These are phyloP conservation scores for Rubia balearica DNA, from an alignment of 305 asterid genomes.

Conservation along the genomic window DNA sequence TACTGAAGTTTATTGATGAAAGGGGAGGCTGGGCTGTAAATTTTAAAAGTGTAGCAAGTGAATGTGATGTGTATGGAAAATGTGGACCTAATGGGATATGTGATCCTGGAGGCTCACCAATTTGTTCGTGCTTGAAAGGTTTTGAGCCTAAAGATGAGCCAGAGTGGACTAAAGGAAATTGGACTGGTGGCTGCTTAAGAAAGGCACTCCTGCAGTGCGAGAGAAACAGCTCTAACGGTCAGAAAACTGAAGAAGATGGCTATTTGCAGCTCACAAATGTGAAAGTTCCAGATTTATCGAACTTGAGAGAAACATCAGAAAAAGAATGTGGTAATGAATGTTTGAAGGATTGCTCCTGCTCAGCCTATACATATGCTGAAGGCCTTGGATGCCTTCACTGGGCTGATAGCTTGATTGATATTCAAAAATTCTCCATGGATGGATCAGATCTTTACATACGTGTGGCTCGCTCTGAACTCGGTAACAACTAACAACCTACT, in stretches of 20 bases:
- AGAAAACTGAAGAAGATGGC: slow-evolving; percentile 15
- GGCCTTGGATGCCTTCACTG: slow-evolving; percentile 18
- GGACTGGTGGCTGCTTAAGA: slow-evolving; percentile 37
- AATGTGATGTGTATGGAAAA: not conserved
- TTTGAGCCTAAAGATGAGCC: not conserved
- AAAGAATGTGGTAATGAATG: not conserved
- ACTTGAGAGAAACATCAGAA: too few species aligned
- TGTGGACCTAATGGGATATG: slow-evolving; percentile 9
- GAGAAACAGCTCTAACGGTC: slow-evolving; percentile 10
- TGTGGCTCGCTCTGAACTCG: slow-evolving; percentile 18
- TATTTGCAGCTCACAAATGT: slow-evolving; percentile 17
- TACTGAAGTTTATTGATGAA: too few species aligned
- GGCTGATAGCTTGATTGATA: slow-evolving; percentile 25
- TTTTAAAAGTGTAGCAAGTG: too few species aligned
- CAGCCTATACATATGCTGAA: slow-evolving; percentile 36
- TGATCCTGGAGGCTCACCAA: slow-evolving; percentile 1
- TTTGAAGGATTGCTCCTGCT: slow-evolving; percentile 37
- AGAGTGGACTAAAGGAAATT: not conserved
- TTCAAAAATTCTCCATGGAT: slow-evolving; percentile 26
- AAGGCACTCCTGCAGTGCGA: slow-evolving; percentile 28
- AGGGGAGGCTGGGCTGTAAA: too few species aligned
- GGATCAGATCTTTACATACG: slow-evolving; percentile 15
- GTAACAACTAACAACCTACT: slow-evolving; percentile 17
- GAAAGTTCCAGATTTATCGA: not conserved
- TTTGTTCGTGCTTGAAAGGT: not conserved